Percentiles rank a stretch among this genome's conserved stretches.
These are phyloP conservation scores for Monascus ruber DNA, from an alignment of 2,329 filamentous ascomycete genomes.

Conservation along the genomic window DNA sequence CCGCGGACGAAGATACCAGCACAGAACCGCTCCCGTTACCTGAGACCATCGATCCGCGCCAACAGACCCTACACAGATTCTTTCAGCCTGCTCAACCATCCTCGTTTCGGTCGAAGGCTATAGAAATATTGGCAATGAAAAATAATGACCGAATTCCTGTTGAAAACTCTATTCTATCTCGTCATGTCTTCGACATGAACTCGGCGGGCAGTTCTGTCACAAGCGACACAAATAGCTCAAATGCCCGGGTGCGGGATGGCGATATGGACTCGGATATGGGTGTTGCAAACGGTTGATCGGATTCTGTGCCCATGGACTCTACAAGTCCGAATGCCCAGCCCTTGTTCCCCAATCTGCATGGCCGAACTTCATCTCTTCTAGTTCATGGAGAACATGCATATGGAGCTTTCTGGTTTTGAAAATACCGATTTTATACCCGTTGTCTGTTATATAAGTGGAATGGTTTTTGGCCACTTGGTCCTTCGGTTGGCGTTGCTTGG, in stretches of 20 bases:
- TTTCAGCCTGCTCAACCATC: slow-evolving; percentile 21
- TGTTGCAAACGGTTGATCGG: slow-evolving; percentile 2
- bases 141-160: slow-evolving; percentile 9
- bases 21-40: slow-evolving; percentile 12
- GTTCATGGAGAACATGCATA: too few relatives aligned
- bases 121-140: slow-evolving; percentile 7
- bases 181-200: slow-evolving; percentile 8
- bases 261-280: slow-evolving; percentile 24
- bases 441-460: too few relatives aligned
- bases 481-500: too few relatives aligned
- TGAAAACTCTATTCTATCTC: slow-evolving; percentile 10
- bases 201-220: slow-evolving; percentile 8
- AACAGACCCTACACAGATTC: slow-evolving; percentile 30
- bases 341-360: too few relatives aligned
- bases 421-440: too few relatives aligned
- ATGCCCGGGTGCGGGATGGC: slow-evolving; percentile 8
- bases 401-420: too few relatives aligned
- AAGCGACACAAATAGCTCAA: slow-evolving; percentile 13
- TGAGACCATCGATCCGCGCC: slow-evolving; percentile 25
- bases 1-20: slow-evolving; percentile 9
- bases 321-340: too few relatives aligned
- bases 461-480: too few relatives aligned
- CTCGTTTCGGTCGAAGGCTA: slow-evolving; percentile 3
- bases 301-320: too few relatives aligned
- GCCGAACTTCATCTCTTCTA: too few relatives aligned